Evolutionary conservation across 768 basidiomycete species (phyloP), one percentile per base, ranked within the genome.

Genomic region (Pulveroboletus frians): DNA sequence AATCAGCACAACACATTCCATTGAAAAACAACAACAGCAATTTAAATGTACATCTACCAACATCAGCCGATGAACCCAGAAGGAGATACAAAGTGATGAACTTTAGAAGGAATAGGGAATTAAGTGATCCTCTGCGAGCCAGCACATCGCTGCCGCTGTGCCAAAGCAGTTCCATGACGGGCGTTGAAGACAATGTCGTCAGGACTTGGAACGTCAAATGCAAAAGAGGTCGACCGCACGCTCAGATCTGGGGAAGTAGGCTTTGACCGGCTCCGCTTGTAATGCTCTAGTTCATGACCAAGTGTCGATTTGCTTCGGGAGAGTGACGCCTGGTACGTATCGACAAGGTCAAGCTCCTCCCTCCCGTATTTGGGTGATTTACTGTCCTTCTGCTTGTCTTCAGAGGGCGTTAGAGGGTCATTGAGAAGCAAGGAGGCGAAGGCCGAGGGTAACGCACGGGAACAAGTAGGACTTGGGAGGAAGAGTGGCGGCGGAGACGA

Each of bases 161-260:
- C 74, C 41, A 86, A 68, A 27, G 82, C 70, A 4, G 92, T 88
- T 39, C 88, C 88, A 46, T 78, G 82, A 42, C 92, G 81, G 46
- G 92, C 89, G 56, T 80, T 81, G 58, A 88, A 72, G 9, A 97
- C 83, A 54, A 89, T 69, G 60, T 97, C 95, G 57, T 98, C 95
- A 18, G 95, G 95, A 67, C 93, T 96, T 31, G 89, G 90, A 20
- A 76, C 77, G 53, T 92, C 82, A 61, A 93, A 92, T 9, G 80
- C 70, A 63, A 89, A 90, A 46, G 57, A 57, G 3, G 71, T 68
- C 35, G 64, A 62, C 15, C 70, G 58, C 13, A 68, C 59, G 8
- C 61, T 59, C 35, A 71, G 52, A 45, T 68, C 67, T 15, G 75
- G 71, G n/a, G 74, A 68, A 21, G 47, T 51, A 18, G 49, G 37